A percentile compares a stretch with the other conserved stretches of the same genome.
Evolutionary conservation across 805 yeast genomes (phyloP).

Genomic region (Kodamaea hsintzibuensis): DNA sequence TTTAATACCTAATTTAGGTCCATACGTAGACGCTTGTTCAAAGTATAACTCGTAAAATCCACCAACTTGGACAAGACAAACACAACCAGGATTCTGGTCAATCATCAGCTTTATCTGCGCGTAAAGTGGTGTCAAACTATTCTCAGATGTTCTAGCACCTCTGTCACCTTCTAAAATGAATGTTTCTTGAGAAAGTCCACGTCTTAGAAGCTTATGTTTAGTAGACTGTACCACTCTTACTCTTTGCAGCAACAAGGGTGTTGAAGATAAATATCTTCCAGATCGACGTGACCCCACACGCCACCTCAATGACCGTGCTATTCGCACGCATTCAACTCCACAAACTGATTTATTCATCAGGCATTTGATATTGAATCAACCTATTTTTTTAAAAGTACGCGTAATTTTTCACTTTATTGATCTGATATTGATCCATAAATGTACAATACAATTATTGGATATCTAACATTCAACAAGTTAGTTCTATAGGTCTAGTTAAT

Average conservation of each 20-base stretch:
- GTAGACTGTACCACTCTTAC: neutral
- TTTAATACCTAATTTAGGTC: slow-evolving; percentile 68
- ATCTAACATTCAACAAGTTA: too few relatives aligned
- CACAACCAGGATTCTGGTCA: slow-evolving; percentile 38
- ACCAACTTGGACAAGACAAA: slow-evolving; percentile 72
- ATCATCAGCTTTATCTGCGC: slow-evolving; percentile 33
- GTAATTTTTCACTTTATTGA: neutral
- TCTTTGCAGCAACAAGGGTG: neutral
- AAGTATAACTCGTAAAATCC: slow-evolving; percentile 86
- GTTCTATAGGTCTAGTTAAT: too few relatives aligned
- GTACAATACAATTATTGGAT: too few relatives aligned
- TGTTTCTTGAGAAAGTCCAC: neutral
- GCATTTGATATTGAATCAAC: neutral
- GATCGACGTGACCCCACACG: neutral
- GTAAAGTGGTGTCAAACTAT: slow-evolving; percentile 37
- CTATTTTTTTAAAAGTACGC: neutral
- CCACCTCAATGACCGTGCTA: neutral
- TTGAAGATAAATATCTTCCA: neutral
- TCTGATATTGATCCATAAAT: neutral
- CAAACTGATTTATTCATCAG: neutral
- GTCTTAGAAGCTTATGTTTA: neutral
- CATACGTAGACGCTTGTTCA: slow-evolving; percentile 79
- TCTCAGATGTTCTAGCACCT: slow-evolving; percentile 36
- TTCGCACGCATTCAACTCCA: neutral
- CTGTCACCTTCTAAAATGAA: slow-evolving; percentile 35